Evolutionary conservation across 352 stramenopile species (phyloP), one percentile per base, ranked within the genome.

Genomic region (Pythium phragmitis): DNA sequence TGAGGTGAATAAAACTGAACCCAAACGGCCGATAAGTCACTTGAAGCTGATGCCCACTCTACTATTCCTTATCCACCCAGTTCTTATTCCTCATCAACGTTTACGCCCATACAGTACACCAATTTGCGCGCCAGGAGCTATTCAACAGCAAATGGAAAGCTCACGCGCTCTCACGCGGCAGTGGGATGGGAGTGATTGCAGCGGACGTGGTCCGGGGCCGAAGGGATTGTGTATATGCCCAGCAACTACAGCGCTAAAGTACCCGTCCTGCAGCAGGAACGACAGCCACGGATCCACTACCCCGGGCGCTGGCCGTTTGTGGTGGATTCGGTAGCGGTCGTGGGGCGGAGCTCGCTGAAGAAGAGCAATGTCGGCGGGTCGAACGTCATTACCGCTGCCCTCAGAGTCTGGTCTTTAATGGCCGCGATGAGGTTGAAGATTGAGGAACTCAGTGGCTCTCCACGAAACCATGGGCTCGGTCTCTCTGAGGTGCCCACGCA

Each of bases 401-500:
- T n/a, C n/a, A n/a, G n/a, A n/a, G n/a, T n/a, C n/a, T n/a, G n/a
- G n/a, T n/a, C n/a, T n/a, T n/a, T n/a, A n/a, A n/a, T n/a, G n/a
- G n/a, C n/a, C n/a, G n/a, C n/a, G n/a, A n/a, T n/a, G n/a, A n/a
- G n/a, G n/a, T n/a, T n/a, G n/a, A n/a, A n/a, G n/a, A n/a, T n/a
- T n/a, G n/a, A n/a, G n/a, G n/a, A n/a, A n/a, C n/a, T n/a, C n/a
- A n/a, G n/a, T n/a, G n/a, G n/a, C n/a, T n/a, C 33, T 36, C 33
- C 33, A 9, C 33, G 13, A n/a, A n/a, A n/a, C 48, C 30, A 8
- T 23, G 52, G 60, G 17, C 12, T 78, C 21, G 72, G 72, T 4
- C 62, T 82, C 11, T 82, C 78, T 39, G 75, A 82, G 52, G 69
- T 67, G 42, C 67, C 80, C 14, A 68, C 70, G 39, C 70, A 76